Evolutionary conservation across 306 rosid species (phyloP).

Genomic region (Nissolia schottii): DNA sequence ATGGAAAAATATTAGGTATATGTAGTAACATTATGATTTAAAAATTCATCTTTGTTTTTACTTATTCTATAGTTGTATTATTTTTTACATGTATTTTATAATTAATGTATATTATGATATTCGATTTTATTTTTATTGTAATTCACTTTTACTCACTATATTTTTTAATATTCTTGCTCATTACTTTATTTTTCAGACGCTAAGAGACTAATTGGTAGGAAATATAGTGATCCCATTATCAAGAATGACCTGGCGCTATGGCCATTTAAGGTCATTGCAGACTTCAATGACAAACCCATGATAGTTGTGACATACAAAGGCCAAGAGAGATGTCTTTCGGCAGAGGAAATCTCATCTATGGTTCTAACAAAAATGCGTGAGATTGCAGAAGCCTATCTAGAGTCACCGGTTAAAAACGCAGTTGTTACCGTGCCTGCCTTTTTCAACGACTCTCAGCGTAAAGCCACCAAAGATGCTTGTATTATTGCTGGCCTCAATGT

Average conservation of each 20-base stretch:
- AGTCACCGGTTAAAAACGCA: slow-evolving; percentile 28
- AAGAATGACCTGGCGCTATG: slow-evolving; percentile 33
- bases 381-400: slow-evolving; percentile 33
- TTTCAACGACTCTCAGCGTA: slow-evolving; percentile 15
- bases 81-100: too few relatives aligned
- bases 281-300: not conserved
- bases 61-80: too few relatives aligned
- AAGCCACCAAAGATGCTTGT: not conserved
- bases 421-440: slow-evolving; percentile 43
- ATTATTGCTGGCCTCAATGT: not conserved
- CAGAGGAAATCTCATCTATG: not conserved
- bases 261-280: slow-evolving; percentile 38
- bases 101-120: too few relatives aligned
- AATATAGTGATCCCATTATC: slow-evolving; percentile 6
- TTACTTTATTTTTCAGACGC: not conserved
- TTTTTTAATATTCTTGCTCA: not conserved
- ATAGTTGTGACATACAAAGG: not conserved
- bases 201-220: slow-evolving; percentile 17
- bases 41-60: too few relatives aligned
- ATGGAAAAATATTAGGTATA: too few relatives aligned
- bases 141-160: not conserved
- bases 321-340: not conserved
- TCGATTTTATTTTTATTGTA: too few relatives aligned
- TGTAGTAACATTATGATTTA: too few relatives aligned
- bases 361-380: slow-evolving; percentile 42